phyloP scores from a whole-genome alignment of 106 monocot species.

The Amphibolis antarctica region DNA sequence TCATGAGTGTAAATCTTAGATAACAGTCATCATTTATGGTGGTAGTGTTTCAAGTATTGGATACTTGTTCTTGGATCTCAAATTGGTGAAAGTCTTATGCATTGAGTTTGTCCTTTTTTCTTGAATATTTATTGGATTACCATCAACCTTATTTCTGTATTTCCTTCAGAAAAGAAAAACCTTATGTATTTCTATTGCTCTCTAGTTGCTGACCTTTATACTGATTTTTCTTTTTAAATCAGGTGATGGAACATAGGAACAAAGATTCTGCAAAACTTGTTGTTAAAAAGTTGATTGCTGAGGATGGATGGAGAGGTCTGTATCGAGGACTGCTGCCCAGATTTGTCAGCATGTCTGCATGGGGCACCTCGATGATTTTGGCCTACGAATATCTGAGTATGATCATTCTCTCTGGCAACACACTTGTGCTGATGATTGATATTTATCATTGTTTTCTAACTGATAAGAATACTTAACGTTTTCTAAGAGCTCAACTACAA shows the following conservation, averaged over 20 bases:
- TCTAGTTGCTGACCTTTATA: not conserved
- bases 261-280: conserved; percentile 40
- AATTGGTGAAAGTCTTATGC: no score
- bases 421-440: not conserved
- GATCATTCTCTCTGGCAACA: conserved; percentile 3
- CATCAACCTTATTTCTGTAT: not conserved
- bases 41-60: no score
- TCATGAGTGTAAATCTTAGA: no score
- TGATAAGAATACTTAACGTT: not conserved
- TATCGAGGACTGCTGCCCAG: conserved; percentile 79
- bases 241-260: conserved; percentile 49
- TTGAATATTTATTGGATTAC: not conserved
- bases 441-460: not conserved
- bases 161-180: no score
- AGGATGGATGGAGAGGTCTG: conserved; percentile 87
- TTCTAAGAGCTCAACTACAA: no score
- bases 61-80: no score
- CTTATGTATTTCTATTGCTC: not conserved
- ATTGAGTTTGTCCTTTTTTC: no score
- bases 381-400: conserved; percentile 80
- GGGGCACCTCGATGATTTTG: conserved; percentile 84
- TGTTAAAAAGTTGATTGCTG: conserved; percentile 49
- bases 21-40: no score
- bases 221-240: not conserved
- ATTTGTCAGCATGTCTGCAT: conserved; percentile 74